Evolutionary conservation across 805 yeast species (phyloP).

Genomic region (Priceomyces medius): DNA sequence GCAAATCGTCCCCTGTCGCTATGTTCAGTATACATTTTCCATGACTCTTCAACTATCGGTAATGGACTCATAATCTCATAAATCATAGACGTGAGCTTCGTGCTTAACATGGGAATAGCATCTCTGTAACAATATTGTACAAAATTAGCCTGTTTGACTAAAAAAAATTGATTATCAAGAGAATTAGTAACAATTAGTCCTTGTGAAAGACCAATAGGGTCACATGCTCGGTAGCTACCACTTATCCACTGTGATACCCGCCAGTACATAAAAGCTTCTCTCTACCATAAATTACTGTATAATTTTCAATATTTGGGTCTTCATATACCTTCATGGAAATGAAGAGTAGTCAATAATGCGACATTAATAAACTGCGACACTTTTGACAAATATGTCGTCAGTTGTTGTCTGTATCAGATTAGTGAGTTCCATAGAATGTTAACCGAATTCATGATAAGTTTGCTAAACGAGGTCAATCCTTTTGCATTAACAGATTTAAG

Average conservation of each 20-base stretch:
- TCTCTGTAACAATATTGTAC: slow-evolving; percentile 32
- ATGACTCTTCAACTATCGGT: slow-evolving; percentile 46
- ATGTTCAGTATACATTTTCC: slow-evolving; percentile 43
- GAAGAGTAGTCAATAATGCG: too few species aligned
- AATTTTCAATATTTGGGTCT: too few species aligned
- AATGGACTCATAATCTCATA: slow-evolving; percentile 28
- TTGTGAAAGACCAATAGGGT: slow-evolving; percentile 25
- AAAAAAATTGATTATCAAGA: slow-evolving; percentile 18
- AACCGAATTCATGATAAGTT: too few species aligned
- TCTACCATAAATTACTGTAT: too few species aligned
- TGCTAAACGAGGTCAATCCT: too few species aligned
- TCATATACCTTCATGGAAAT: too few species aligned
- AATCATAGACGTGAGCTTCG: slow-evolving; percentile 33
- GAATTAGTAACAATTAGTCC: slow-evolving; percentile 35
- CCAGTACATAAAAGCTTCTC: slow-evolving; percentile 33
- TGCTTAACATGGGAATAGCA: slow-evolving; percentile 36
- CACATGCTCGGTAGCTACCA: slow-evolving; percentile 31
- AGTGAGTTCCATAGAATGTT: too few species aligned
- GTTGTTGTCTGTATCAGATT: too few species aligned
- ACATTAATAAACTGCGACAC: not conserved
- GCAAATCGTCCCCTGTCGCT: slow-evolving; percentile 45
- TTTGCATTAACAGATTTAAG: too few species aligned
- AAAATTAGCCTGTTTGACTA: slow-evolving; percentile 23
- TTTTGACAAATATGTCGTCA: not conserved
- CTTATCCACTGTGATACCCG: slow-evolving; percentile 21